A percentile compares a stretch with the other conserved stretches of the same genome.
phyloP scores from a whole-genome alignment of 257 asterid genomes.

The Rauvolfia tetraphylla region DNA sequence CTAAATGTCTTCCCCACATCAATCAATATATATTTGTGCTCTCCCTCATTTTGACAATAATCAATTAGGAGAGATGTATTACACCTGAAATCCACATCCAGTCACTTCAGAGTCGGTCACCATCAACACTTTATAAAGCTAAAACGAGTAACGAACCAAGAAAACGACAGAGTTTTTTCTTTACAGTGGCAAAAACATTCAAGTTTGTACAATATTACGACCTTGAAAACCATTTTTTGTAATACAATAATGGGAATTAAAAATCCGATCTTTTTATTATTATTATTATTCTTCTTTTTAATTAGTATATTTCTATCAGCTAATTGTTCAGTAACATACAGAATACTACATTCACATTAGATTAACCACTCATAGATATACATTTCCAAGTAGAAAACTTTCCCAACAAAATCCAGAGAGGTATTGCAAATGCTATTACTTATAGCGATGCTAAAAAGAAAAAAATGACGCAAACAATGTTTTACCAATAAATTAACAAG shows the following conservation, averaged over 20 bases:
- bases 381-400: not conserved
- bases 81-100: slow-evolving; percentile 56
- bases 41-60: slow-evolving; percentile 48
- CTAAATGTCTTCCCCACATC: slow-evolving; percentile 96
- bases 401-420: not conserved
- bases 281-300: no score
- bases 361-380: not conserved
- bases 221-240: not conserved
- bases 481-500: not conserved
- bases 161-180: not conserved
- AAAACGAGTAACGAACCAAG: not conserved
- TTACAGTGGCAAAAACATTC: not conserved
- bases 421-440: not conserved
- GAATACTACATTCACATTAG: not conserved
- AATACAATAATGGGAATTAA: not conserved
- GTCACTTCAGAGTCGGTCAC: slow-evolving; percentile 18
- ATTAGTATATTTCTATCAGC: not conserved
- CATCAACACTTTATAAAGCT: slow-evolving; percentile 15
- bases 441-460: not conserved
- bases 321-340: not conserved
- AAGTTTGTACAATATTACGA: not conserved
- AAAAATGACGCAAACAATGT: no score
- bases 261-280: not conserved
- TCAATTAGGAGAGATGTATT: slow-evolving; percentile 93
- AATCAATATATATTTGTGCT: slow-evolving; percentile 77